These are phyloP conservation scores for Crithidia expoeki DNA, from an alignment of 208 protist species.

Conservation along the genomic window DNA sequence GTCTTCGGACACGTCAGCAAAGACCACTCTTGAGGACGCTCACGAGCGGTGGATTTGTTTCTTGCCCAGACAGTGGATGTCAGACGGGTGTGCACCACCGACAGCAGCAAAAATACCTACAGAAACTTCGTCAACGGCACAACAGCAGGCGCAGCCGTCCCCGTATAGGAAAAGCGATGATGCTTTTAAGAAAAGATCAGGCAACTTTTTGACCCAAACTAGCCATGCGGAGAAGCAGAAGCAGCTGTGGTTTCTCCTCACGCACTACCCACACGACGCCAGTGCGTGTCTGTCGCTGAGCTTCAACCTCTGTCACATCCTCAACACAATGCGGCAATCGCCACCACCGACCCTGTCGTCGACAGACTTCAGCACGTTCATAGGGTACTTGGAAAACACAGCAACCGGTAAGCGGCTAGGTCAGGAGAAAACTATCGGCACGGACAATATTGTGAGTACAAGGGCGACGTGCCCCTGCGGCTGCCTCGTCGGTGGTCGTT, in stretches of 20 bases:
- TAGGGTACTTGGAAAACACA: background rate
- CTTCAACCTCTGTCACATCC: conserved; percentile 6
- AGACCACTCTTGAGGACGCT: background rate
- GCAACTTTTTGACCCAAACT: too few species aligned
- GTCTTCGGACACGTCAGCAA: background rate
- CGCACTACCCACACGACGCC: conserved; percentile 26
- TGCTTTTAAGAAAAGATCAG: too few species aligned
- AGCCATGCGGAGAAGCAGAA: background rate
- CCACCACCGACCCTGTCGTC: conserved; percentile 18
- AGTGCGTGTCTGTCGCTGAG: conserved; percentile 28
- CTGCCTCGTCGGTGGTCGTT: conserved; percentile 20
- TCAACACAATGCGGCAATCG: conserved; percentile 15
- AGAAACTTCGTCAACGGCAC: background rate
- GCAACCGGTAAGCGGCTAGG: background rate
- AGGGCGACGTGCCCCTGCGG: conserved; percentile 23
- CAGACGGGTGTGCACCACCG: background rate
- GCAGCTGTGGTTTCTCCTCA: conserved; percentile 19
- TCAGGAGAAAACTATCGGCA: background rate
- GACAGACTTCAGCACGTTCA: background rate
- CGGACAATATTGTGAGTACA: background rate
- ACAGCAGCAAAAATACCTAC: conserved; percentile 9
- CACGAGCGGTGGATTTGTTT: background rate
- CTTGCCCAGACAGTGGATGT: background rate
- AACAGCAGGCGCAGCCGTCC: too few species aligned
- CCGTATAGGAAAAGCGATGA: too few species aligned